Evolutionary conservation across 306 rosid species (phyloP).

Genomic region (Malus sieversii): DNA sequence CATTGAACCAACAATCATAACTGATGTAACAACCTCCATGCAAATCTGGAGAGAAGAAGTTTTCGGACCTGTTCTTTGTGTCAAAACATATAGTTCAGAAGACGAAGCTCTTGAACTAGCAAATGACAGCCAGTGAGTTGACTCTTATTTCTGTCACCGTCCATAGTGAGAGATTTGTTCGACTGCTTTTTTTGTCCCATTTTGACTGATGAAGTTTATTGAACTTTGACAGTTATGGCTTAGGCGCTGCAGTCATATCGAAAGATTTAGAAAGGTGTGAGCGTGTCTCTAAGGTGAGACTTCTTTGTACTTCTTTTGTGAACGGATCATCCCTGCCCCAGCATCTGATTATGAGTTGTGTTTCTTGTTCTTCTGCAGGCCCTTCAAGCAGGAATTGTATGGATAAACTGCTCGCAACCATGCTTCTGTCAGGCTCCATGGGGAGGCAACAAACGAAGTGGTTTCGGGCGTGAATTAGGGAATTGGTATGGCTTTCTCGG

Average conservation of each 20-base stretch:
- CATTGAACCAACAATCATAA: constrained; percentile 68
- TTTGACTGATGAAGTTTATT: constrained; percentile 11
- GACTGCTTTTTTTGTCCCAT: neutral
- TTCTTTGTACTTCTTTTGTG: neutral
- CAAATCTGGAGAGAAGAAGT: constrained; percentile 98
- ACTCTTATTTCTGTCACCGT: neutral
- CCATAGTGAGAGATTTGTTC: neutral
- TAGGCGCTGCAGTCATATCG: constrained; percentile 89
- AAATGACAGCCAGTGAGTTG: constrained; percentile 68
- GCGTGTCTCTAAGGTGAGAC: constrained; percentile 67
- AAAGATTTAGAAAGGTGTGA: constrained; percentile 92
- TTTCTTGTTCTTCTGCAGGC: constrained; percentile 44
- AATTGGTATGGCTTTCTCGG: constrained; percentile 53
- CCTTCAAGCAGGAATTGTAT: constrained; percentile 77
- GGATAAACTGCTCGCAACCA: constrained; percentile 98
- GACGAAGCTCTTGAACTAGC: constrained; percentile 93
- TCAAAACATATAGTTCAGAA: constrained; percentile 82
- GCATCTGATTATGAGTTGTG: neutral
- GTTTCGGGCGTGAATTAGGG: constrained; percentile 97
- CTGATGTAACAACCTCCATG: constrained; percentile 78
- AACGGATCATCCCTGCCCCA: neutral
- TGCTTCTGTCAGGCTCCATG: constrained; percentile 97
- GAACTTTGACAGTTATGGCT: constrained; percentile 59
- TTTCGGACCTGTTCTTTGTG: constrained; percentile 91
- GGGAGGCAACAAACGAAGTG: constrained; percentile 96